Percentiles rank a stretch among this genome's conserved stretches.
phyloP scores from a whole-genome alignment of 208 protist species.

The Trypanosomatidae sp. region DNA sequence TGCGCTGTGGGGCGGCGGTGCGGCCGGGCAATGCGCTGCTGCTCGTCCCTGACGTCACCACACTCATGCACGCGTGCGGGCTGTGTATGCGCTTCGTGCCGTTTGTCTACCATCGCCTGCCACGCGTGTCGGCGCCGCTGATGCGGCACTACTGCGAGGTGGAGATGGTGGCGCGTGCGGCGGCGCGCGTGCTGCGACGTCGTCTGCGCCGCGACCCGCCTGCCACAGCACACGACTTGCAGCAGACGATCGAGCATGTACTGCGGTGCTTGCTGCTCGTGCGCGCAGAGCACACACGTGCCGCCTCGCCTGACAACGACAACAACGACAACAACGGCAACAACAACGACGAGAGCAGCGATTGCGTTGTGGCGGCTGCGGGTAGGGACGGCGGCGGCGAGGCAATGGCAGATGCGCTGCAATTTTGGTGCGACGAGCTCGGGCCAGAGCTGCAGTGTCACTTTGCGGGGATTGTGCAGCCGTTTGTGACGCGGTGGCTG shows the following conservation, averaged over 20 bases:
- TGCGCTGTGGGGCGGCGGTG: constrained; percentile 21
- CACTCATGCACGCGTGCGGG: constrained; percentile 52
- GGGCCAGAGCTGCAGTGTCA: no score
- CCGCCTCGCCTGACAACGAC: background rate
- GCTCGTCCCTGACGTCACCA: constrained; percentile 32
- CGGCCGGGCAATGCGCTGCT: constrained; percentile 26
- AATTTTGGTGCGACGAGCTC: no score
- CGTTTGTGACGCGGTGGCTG: no score
- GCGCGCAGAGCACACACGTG: background rate
- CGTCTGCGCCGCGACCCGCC: constrained; percentile 29
- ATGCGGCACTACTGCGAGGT: constrained; percentile 50
- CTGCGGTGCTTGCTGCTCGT: background rate
- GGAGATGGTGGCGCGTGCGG: constrained; percentile 60
- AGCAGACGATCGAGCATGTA: background rate
- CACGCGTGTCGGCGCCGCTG: constrained; percentile 15
- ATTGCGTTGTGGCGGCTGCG: constrained; percentile 8
- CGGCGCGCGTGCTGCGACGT: constrained; percentile 30
- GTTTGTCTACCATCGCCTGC: constrained; percentile 69
- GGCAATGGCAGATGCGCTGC: no score
- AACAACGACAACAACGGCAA: constrained; percentile 5
- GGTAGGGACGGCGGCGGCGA: constrained; percentile 11
- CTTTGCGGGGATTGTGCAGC: no score
- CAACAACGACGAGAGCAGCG: constrained; percentile 2
- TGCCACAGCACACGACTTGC: constrained; percentile 6
- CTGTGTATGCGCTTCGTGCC: constrained; percentile 58